Conservation (phyloP, 495 filamentous ascomycete genomes). For the Aeminium ludgeri region DNA sequence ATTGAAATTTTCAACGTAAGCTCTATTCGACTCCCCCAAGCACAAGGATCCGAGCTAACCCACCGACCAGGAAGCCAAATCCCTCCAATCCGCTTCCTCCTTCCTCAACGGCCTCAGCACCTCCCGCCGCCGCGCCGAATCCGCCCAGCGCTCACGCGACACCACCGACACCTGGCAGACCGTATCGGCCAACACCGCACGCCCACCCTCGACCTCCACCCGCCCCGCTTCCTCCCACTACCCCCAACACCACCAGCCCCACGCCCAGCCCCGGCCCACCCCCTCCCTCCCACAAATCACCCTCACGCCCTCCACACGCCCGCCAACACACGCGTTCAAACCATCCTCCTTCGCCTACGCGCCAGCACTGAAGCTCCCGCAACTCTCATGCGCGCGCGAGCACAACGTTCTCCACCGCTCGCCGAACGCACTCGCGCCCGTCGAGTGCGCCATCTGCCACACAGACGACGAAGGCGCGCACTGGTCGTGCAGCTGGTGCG, state of each 20-base stretch:
- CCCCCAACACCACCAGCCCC: too few species aligned
- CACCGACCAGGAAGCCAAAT: conserved; percentile 14
- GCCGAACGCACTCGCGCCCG: conserved; percentile 11
- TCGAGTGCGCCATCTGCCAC: conserved; percentile 16
- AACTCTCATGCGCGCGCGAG: conserved; percentile 7
- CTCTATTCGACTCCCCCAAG: neutral
- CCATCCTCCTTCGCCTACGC: conserved; percentile 10
- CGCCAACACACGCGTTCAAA: conserved; percentile 12
- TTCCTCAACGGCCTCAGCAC: conserved; percentile 17
- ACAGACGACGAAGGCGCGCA: conserved; percentile 13
- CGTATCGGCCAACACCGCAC: neutral
- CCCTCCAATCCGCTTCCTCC: conserved; percentile 15
- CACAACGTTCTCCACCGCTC: conserved; percentile 2
- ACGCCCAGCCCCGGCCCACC: neutral
- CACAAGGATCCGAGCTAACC: neutral
- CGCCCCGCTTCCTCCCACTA: conserved; percentile 5
- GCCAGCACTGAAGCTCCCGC: conserved; percentile 6
- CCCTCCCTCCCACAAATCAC: conserved; percentile 1
- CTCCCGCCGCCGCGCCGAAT: conserved; percentile 13
- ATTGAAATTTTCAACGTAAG: conserved; percentile 15
- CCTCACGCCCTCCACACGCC: neutral
- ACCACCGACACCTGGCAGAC: conserved; percentile 3
- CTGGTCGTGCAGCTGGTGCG: conserved; percentile 13
- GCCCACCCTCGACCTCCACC: neutral
- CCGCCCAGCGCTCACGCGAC: conserved; percentile 3